Conservation (phyloP, 108 stramenopile genomes). For the Nitzschia inconspicua region DNA sequence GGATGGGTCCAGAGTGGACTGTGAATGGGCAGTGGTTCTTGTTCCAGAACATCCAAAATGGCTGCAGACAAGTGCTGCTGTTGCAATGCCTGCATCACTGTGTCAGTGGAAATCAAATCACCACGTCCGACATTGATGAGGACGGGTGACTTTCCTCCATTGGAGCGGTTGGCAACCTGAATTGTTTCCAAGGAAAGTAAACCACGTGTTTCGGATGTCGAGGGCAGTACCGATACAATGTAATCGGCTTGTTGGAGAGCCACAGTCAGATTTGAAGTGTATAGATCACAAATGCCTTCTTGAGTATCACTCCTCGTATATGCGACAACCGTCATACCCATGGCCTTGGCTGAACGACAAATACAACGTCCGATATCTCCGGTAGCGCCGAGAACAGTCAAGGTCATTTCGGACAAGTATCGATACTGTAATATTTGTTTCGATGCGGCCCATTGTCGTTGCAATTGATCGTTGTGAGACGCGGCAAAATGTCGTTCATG, state of each 20-base stretch:
- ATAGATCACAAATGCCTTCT: constrained; percentile 28
- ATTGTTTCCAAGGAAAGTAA: constrained; percentile 16
- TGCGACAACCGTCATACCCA: constrained; percentile 45
- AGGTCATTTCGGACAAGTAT: constrained; percentile 39
- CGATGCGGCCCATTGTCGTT: constrained; percentile 41
- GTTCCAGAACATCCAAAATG: constrained; percentile 48
- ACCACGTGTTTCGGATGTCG: constrained; percentile 37
- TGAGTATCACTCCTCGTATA: constrained; percentile 19
- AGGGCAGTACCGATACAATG: constrained; percentile 48
- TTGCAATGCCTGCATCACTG: constrained; percentile 37
- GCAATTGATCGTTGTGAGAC: constrained; percentile 26
- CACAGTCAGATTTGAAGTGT: constrained; percentile 24
- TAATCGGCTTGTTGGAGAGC: constrained; percentile 44
- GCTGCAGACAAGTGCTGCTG: constrained; percentile 38
- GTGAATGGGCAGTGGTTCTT: constrained; percentile 35
- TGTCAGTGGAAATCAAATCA: constrained; percentile 35
- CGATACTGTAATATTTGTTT: constrained; percentile 30
- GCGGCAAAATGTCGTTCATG: constrained; percentile 46
- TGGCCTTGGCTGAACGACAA: constrained; percentile 29
- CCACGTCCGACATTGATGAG: constrained; percentile 54
- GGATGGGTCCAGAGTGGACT: constrained; percentile 41
- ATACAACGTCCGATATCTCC: constrained; percentile 57
- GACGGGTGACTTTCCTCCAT: constrained; percentile 42
- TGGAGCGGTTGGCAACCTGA: constrained; percentile 28
- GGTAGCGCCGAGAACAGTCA: constrained; percentile 42